These are phyloP conservation scores for Cryptosporidium sp. DNA, from an alignment of 169 alveolate genomes.

Conservation along the genomic window DNA sequence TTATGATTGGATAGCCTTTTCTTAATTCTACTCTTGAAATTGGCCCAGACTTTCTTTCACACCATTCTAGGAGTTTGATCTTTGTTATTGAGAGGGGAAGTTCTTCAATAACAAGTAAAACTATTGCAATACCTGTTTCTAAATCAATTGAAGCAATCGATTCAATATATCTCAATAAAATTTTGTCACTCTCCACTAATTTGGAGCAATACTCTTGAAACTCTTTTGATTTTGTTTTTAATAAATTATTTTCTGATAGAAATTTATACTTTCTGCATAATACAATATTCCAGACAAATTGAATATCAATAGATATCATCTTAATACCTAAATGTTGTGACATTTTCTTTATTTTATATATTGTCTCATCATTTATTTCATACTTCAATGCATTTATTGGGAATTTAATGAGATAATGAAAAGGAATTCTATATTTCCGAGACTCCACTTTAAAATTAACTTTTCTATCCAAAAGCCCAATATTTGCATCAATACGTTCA, in stretches of 20 bases:
- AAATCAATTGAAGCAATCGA: constrained; percentile 69
- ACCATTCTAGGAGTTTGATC: constrained; percentile 57
- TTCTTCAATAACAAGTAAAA: constrained; percentile 50
- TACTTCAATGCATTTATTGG: constrained; percentile 46
- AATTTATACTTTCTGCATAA: constrained; percentile 25
- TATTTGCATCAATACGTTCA: background rate
- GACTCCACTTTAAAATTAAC: background rate
- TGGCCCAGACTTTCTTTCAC: constrained; percentile 13
- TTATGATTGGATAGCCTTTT: constrained; percentile 47
- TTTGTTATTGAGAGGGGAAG: constrained; percentile 41
- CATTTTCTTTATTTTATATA: constrained; percentile 34
- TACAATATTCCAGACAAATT: constrained; percentile 72
- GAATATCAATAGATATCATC: constrained; percentile 32
- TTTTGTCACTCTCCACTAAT: constrained; percentile 40
- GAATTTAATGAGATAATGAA: constrained; percentile 43
- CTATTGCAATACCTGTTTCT: constrained; percentile 46
- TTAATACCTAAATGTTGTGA: constrained; percentile 18
- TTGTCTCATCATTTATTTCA: constrained; percentile 57
- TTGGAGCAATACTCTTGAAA: background rate
- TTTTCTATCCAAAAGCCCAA: background rate
- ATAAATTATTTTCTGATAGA: background rate
- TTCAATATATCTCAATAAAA: constrained; percentile 56
- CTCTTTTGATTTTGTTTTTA: background rate
- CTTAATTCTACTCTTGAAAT: background rate
- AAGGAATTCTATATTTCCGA: constrained; percentile 24